phyloP scores from a whole-genome alignment of 2,329 filamentous ascomycete species.

The Trichophyton rubrum region DNA sequence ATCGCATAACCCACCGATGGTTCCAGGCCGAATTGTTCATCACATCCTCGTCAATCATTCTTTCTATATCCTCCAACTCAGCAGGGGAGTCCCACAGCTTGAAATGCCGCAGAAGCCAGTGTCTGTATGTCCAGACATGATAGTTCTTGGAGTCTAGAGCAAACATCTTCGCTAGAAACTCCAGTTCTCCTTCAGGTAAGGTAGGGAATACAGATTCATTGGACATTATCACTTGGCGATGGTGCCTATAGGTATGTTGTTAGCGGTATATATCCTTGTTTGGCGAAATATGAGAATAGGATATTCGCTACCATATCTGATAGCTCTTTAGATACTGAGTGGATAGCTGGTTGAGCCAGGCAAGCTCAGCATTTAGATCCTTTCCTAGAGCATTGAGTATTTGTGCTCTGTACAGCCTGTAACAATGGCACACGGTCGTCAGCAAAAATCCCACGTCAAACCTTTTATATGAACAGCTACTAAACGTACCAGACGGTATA shows the following conservation, averaged over 20 bases:
- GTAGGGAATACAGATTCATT: conserved; percentile 37
- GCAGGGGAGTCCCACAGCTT: conserved; percentile 42
- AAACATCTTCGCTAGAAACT: conserved; percentile 71
- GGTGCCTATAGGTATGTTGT: conserved; percentile 37
- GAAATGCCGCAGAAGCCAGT: conserved; percentile 59
- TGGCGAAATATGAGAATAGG: neutral
- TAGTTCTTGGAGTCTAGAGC: conserved; percentile 89
- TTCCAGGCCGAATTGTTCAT: conserved; percentile 98
- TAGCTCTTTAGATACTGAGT: conserved; percentile 90
- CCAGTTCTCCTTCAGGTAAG: conserved; percentile 54
- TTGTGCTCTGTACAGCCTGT: conserved; percentile 70
- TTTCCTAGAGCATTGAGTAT: conserved; percentile 57
- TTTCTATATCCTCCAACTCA: conserved; percentile 59
- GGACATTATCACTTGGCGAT: conserved; percentile 44
- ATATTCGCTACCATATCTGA: conserved; percentile 65
- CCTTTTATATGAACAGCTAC: neutral
- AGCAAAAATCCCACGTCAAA: neutral
- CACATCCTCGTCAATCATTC: conserved; percentile 64
- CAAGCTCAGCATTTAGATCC: conserved; percentile 57
- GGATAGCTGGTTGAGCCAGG: conserved; percentile 76
- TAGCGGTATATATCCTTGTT: neutral
- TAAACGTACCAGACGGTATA: conserved; percentile 76
- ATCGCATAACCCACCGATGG: conserved; percentile 88
- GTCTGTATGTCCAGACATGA: conserved; percentile 93
- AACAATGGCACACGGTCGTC: neutral